Evolutionary conservation across 148 eudicot genomes (phyloP), one percentile per base, ranked within the genome.

Genomic region (Rhododendron mucronatum): DNA sequence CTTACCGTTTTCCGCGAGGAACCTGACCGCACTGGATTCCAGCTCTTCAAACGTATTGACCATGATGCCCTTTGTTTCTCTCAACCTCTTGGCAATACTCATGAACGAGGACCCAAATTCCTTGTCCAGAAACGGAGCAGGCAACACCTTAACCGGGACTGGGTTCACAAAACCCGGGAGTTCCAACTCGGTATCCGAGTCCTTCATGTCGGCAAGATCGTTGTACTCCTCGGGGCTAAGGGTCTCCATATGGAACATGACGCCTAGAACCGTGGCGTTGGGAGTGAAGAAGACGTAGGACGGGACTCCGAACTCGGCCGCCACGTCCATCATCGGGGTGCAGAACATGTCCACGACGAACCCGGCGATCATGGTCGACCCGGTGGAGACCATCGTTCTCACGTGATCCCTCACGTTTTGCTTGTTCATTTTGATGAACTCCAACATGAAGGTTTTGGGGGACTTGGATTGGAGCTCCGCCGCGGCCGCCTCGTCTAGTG

Each of bases 291-390:
- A 90, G n/a, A 89, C 21, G 37, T 90, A 92, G 10, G 88, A 85
- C 1, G 92, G 91, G 11, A 90, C 55, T 0, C 81, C 59, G 2
- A 92, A 50, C 55, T 89, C 89, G 45, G 76, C 47, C 6, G 91
- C 94, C 21, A 90, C 89, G 48, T 90, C 94, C 6, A 88, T 85
- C 87, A 90, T 84, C 11, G 81, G 13, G 0, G 88, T 82, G 80
- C 89, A 89, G 48, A 92, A 83, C 84, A 90, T 65, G 85, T 92
- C 90, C 0, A 92, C 26, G 15, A 92, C 81, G 53, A 92, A 85
- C 28, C 88, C 93, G 0, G 80, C 84, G 7, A 88, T 80, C 16
- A 59, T 82, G 1, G 81, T 28, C 20, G 76, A 71, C 76, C 33
- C 55, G n/a, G 14, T 8, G 8, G 75, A 39, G 9, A 44, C 6